These are phyloP conservation scores for Aspergillus unguis DNA, from an alignment of 2,329 filamentous ascomycete genomes.

Conservation along the genomic window DNA sequence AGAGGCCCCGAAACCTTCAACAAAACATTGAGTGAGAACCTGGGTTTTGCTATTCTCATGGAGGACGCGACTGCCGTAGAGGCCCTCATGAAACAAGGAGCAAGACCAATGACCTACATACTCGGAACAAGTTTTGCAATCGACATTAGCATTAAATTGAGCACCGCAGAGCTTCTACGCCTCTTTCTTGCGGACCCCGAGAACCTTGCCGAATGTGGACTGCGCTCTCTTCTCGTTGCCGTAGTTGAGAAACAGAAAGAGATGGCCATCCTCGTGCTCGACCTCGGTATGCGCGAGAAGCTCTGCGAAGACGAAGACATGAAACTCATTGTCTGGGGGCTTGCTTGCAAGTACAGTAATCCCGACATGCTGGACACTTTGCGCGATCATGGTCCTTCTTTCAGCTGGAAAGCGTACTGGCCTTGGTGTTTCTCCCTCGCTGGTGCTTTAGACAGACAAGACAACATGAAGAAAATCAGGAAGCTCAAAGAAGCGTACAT, in stretches of 20 bases:
- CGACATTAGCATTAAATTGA: slow-evolving; percentile 14
- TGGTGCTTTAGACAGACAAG: background rate
- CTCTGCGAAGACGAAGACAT: slow-evolving; percentile 1
- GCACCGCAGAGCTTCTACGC: slow-evolving; percentile 6
- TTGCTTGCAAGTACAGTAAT: background rate
- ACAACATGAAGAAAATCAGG: background rate
- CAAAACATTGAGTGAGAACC: background rate
- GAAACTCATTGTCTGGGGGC: background rate
- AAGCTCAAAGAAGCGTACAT: background rate
- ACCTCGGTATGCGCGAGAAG: slow-evolving; percentile 14
- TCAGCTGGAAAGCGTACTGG: background rate
- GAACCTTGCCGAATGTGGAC: background rate
- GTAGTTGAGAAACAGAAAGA: slow-evolving; percentile 4
- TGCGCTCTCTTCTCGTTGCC: slow-evolving; percentile 11
- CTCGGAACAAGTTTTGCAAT: slow-evolving; percentile 9
- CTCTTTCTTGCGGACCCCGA: slow-evolving; percentile 11
- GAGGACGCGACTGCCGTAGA: slow-evolving; percentile 7
- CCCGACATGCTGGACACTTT: background rate
- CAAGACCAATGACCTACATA: slow-evolving; percentile 5
- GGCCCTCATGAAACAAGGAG: slow-evolving; percentile 9
- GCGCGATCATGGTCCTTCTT: background rate
- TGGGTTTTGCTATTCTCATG: slow-evolving; percentile 12
- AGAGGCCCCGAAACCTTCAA: too few species aligned
- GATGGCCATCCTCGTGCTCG: slow-evolving; percentile 13
- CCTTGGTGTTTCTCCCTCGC: background rate